Conservation (phyloP, 192 early-diverging fungal species). For the Rhizoclosmatium sp. region DNA sequence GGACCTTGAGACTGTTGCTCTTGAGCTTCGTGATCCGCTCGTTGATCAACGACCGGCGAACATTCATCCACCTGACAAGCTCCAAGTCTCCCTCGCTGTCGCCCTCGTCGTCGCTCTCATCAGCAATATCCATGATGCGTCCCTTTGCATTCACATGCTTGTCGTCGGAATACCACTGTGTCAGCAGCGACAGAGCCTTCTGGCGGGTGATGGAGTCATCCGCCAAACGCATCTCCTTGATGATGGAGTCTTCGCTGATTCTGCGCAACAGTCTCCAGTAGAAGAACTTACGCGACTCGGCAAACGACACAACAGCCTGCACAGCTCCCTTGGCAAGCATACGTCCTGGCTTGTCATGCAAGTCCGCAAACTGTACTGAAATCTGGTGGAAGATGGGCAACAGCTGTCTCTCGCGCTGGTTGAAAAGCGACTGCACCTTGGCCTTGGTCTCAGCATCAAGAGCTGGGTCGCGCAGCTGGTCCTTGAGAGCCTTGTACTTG, state of each 20-base stretch:
- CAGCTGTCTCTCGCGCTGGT: constrained; percentile 85
- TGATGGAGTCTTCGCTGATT: constrained; percentile 78
- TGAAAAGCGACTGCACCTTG: constrained; percentile 73
- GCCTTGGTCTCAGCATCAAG: constrained; percentile 67
- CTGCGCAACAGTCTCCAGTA: constrained; percentile 91
- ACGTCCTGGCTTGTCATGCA: constrained; percentile 94
- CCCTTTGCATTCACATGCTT: constrained; percentile 32
- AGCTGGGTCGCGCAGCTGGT: constrained; percentile 48
- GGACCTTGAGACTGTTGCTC: constrained; percentile 6
- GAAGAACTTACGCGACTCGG: constrained; percentile 83
- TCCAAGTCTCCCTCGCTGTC: constrained; percentile 45
- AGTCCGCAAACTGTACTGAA: constrained; percentile 95
- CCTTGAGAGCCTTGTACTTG: constrained; percentile 77
- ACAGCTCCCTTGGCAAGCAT: constrained; percentile 96
- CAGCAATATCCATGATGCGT: constrained; percentile 30
- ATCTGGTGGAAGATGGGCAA: constrained; percentile 93
- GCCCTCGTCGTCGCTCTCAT: constrained; percentile 40
- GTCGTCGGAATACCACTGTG: constrained; percentile 36
- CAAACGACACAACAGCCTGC: constrained; percentile 80
- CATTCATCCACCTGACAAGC: constrained; percentile 51
- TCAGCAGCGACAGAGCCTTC: constrained; percentile 47
- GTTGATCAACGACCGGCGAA: constrained; percentile 42
- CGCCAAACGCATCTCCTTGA: constrained; percentile 62
- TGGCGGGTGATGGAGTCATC: constrained; percentile 60
- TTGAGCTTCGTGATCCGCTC: constrained; percentile 47